Evolutionary conservation across 306 rosid species (phyloP).

Genomic region (Leucaena leucocephala): DNA sequence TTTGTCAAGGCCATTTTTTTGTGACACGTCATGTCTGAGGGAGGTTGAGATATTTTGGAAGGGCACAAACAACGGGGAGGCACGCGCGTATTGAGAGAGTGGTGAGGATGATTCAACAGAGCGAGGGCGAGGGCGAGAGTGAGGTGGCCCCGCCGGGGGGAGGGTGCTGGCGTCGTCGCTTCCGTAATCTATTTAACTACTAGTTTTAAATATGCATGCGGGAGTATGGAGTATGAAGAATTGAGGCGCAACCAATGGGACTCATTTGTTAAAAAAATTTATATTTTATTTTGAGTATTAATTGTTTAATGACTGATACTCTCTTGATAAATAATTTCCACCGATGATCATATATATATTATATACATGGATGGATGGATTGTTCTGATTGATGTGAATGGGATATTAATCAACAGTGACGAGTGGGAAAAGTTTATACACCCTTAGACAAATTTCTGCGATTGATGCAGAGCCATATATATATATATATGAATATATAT

Average conservation of each 20-base stretch:
- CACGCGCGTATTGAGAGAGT: slow-evolving; percentile 47
- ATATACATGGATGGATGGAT: no score
- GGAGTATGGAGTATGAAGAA: no score
- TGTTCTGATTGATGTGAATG: background rate
- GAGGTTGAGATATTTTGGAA: slow-evolving; percentile 51
- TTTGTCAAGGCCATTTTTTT: background rate
- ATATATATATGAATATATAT: no score
- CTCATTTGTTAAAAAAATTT: no score
- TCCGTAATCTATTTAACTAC: no score
- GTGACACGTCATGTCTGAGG: slow-evolving; percentile 47
- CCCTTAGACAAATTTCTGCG: background rate
- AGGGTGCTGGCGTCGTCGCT: slow-evolving; percentile 24
- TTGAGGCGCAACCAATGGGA: no score
- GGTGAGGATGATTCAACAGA: no score
- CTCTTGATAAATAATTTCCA: background rate
- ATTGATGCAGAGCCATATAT: background rate
- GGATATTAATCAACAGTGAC: background rate
- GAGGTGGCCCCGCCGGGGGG: no score
- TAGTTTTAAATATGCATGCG: no score
- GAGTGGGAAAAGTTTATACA: background rate
- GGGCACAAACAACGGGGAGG: no score
- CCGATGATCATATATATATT: no score
- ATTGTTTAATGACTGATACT: background rate
- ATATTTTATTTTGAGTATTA: background rate
- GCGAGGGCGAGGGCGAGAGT: no score